phyloP scores from a whole-genome alignment of 108 stramenopile species.

The Skeletonema potamos region DNA sequence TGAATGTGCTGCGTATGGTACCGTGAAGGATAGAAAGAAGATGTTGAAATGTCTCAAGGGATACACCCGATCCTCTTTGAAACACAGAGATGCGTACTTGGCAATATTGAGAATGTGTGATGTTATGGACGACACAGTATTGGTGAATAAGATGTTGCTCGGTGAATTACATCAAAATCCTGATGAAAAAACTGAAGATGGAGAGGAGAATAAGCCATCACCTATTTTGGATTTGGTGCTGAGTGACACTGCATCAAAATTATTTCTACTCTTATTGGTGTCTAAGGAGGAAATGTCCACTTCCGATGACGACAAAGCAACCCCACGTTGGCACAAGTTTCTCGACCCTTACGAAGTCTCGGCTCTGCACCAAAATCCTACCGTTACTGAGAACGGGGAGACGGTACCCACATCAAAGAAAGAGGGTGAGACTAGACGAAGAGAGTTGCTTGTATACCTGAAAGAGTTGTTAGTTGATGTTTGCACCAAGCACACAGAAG shows the following conservation, averaged over 20 bases:
- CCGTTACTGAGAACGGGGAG: conserved; percentile 49
- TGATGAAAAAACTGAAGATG: conserved; percentile 19
- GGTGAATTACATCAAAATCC: conserved; percentile 71
- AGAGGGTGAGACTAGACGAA: conserved; percentile 75
- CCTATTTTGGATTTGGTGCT: conserved; percentile 76
- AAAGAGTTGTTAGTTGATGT: conserved; percentile 61
- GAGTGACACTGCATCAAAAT: conserved; percentile 82
- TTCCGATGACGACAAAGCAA: conserved; percentile 10
- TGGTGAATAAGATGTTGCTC: conserved; percentile 88
- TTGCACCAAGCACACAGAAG: conserved; percentile 68
- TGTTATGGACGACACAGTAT: conserved; percentile 94
- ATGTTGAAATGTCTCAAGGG: conserved; percentile 93
- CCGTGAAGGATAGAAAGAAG: conserved; percentile 89
- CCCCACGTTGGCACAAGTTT: conserved; percentile 55
- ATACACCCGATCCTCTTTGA: conserved; percentile 76
- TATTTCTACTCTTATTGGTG: conserved; percentile 83
- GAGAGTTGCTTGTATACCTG: conserved; percentile 81
- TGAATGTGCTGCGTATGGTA: conserved; percentile 81
- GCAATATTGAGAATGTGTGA: conserved; percentile 83
- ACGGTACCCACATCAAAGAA: conserved; percentile 83
- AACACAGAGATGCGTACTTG: conserved; percentile 92
- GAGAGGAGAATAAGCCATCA: conserved; percentile 33
- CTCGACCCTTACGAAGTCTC: conserved; percentile 89
- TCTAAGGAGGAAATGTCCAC: conserved; percentile 51
- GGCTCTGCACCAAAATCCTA: conserved; percentile 66